Percentiles rank a stretch among this genome's conserved stretches.
phyloP scores from a whole-genome alignment of 2,329 filamentous ascomycete genomes.

The Talaromyces funiculosus region DNA sequence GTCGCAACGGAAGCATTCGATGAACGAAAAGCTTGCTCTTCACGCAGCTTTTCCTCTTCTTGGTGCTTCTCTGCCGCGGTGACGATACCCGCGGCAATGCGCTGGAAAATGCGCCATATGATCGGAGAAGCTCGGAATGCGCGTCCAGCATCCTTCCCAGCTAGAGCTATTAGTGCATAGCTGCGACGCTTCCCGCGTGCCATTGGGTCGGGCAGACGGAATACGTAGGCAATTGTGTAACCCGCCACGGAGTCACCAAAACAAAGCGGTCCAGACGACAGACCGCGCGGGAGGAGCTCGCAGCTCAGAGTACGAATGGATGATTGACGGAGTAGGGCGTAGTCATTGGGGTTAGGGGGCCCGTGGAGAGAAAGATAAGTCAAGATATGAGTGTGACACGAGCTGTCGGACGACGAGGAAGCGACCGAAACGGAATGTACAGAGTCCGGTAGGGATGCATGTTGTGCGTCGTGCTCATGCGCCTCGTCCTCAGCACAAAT shows the following conservation, averaged over 20 bases:
- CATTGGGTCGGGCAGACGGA: constrained; percentile 54
- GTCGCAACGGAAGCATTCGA: constrained; percentile 14
- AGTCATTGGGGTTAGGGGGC: constrained; percentile 49
- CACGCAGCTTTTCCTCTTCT: constrained; percentile 40
- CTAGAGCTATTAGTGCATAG: constrained; percentile 54
- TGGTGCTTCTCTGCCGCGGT: constrained; percentile 41
- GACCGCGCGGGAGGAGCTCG: constrained; percentile 51
- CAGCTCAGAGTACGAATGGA: constrained; percentile 55
- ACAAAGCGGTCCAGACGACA: constrained; percentile 53
- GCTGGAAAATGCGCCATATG: constrained; percentile 51
- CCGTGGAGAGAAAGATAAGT: constrained; percentile 55
- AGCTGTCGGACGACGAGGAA: constrained; percentile 42
- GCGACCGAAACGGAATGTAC: constrained; percentile 37
- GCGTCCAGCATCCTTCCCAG: constrained; percentile 47
- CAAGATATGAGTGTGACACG: constrained; percentile 51
- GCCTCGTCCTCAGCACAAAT: constrained; percentile 27
- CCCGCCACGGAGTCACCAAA: constrained; percentile 53
- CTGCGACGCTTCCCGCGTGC: constrained; percentile 52
- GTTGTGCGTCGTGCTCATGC: constrained; percentile 27
- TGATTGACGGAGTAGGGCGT: constrained; percentile 51
- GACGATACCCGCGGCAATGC: constrained; percentile 50
- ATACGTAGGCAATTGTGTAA: constrained; percentile 56
- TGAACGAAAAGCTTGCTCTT: constrained; percentile 28
- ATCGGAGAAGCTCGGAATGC: constrained; percentile 44
- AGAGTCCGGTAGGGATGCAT: constrained; percentile 35